Percentiles rank a stretch among this genome's conserved stretches.
These are phyloP conservation scores for Citrus trifoliata DNA, from an alignment of 345 rosid genomes.

Conservation along the genomic window DNA sequence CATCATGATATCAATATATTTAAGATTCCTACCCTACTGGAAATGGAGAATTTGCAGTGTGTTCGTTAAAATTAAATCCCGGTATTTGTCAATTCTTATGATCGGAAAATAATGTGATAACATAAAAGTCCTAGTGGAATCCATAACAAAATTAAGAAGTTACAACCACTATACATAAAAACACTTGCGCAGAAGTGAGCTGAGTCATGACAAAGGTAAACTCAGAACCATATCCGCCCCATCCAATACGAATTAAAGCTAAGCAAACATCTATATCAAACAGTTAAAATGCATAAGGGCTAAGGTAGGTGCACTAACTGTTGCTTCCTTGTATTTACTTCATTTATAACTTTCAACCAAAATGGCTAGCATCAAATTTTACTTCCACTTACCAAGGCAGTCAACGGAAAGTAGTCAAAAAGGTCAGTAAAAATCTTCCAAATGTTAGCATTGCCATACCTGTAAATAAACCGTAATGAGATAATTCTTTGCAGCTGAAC, in stretches of 20 bases:
- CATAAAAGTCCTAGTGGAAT: neutral
- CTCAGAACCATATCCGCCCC: neutral
- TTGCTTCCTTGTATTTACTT: neutral
- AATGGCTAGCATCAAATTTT: neutral
- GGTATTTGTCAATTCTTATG: neutral
- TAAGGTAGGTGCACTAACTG: neutral
- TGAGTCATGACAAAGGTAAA: neutral
- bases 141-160: neutral
- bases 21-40: neutral
- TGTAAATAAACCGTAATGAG: constrained; percentile 28
- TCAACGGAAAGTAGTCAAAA: constrained; percentile 95
- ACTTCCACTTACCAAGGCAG: constrained; percentile 79
- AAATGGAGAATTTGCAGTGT: neutral
- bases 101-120: neutral
- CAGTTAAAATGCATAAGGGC: neutral
- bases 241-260: constrained; percentile 1
- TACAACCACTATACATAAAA: neutral
- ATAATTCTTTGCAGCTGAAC: neutral
- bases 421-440: constrained; percentile 98
- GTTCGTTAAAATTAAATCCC: neutral
- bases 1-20: neutral
- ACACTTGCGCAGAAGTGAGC: neutral
- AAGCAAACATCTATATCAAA: neutral
- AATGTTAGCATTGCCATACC: constrained; percentile 98
- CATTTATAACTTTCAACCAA: neutral